Conservation (phyloP, 1,284 basidiomycete species). For the Apiotrichum gracile region DNA sequence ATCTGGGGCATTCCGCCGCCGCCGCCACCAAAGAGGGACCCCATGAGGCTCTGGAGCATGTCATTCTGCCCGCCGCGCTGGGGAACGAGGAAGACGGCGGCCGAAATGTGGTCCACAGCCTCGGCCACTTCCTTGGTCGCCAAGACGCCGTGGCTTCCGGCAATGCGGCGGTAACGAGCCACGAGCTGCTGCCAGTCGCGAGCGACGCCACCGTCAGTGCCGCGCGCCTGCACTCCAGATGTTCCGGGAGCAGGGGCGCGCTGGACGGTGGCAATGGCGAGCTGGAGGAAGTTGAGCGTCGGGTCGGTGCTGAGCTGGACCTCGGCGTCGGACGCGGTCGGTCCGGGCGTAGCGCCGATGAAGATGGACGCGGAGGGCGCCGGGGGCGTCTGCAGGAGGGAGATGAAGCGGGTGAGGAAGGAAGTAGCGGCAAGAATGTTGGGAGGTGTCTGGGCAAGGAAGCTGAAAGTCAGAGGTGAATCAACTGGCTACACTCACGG, state of each 20-base stretch:
- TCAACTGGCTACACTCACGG: conserved; percentile 56
- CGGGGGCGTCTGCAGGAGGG: conserved; percentile 53
- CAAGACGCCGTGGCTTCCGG: conserved; percentile 57
- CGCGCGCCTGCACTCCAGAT: conserved; percentile 52
- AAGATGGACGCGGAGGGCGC: conserved; percentile 50
- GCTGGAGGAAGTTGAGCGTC: conserved; percentile 76
- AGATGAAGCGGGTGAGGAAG: conserved; percentile 70
- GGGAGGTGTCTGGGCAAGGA: conserved; percentile 75
- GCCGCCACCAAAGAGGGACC: conserved; percentile 70
- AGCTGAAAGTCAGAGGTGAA: conserved; percentile 50
- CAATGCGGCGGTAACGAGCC: conserved; percentile 58
- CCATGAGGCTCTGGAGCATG: conserved; percentile 74
- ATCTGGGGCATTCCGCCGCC: conserved; percentile 11
- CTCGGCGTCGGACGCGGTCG: conserved; percentile 52
- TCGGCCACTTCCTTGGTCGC: conserved; percentile 64
- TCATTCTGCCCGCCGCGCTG: conserved; percentile 66
- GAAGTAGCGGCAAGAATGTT: conserved; percentile 78
- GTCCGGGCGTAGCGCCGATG: conserved; percentile 43
- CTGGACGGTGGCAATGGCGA: conserved; percentile 76
- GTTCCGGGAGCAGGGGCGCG: conserved; percentile 58
- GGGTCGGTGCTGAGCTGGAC: conserved; percentile 66
- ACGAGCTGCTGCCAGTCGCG: conserved; percentile 71
- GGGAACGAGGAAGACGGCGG: conserved; percentile 69
- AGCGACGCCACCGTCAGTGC: conserved; percentile 53
- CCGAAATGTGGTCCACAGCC: conserved; percentile 57